Evolutionary conservation across 1,284 basidiomycete genomes (phyloP), one percentile per base, ranked within the genome.

Genomic region (Sparassis latifolia): DNA sequence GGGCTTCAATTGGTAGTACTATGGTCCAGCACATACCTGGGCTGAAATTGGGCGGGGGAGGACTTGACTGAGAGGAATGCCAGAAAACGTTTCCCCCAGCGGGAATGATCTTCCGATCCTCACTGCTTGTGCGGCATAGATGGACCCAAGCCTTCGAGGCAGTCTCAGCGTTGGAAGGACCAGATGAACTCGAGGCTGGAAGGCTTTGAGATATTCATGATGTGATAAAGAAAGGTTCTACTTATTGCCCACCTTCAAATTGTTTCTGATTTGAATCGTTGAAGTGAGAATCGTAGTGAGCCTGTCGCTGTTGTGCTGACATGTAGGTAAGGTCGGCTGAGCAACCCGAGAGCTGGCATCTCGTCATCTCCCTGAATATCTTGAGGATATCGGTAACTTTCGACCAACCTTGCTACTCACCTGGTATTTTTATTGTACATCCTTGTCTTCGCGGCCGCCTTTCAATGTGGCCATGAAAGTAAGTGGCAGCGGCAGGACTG

Each of bases 21-120:
- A 20, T 20, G 20, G 20, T 27, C 9, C 0, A 33, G n/a, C 29
- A 54, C 67, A 43, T 62, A 88, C 89, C 84, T 51, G 90, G 89
- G 0, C 80, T 81, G 60, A 79, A 84, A 60, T 88, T 90, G 3
- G 58, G 52, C 0, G 91, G 90, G n/a, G 85, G 82, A 2, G 67
- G 53, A 2, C 52, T 62, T 2, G 62, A 53, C 50, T 70, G 69
- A 4, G 76, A 57, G 9, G 77, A 65, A 63, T 82, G 69, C 88
- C 87, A 90, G 62, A 89, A 90, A 2, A 69, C 48, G 56, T 86
- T 85, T 35, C 12, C 35, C 35, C 35, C 35, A 6, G 35, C 6
- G 20, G 7, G 35, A 37, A 7, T 6, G 35, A 6, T 37, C 35
- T 12, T 37, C 7, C 35, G 35, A 37, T 37, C 12, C 12, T 37